A percentile compares a stretch with the other conserved stretches of the same genome.
Conservation (phyloP, 2,329 filamentous ascomycete species). For the Colletotrichum endophyticum region DNA sequence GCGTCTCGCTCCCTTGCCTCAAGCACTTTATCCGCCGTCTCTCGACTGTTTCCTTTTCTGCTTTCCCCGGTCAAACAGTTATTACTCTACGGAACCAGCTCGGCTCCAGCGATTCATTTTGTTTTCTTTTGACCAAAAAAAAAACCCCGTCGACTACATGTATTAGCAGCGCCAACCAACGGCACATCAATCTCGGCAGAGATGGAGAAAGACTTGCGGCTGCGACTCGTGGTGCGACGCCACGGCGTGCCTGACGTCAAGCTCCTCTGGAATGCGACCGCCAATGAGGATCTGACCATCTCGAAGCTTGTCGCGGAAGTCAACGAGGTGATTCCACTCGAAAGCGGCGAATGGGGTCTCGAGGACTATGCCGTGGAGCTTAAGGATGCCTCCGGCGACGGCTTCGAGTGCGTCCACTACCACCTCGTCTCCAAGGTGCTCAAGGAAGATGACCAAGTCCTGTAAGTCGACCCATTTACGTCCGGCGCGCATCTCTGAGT, state of each 20-base stretch:
- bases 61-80: background rate
- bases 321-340: conserved; percentile 81
- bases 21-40: background rate
- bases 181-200: background rate
- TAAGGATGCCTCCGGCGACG: conserved; percentile 52
- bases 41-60: background rate
- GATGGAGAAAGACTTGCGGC: conserved; percentile 60
- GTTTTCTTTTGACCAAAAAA: background rate
- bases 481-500: background rate
- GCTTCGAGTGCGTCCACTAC: conserved; percentile 89
- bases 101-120: background rate
- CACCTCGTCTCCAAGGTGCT: conserved; percentile 72
- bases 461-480: conserved; percentile 56
- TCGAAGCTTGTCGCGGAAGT: conserved; percentile 78
- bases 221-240: conserved; percentile 75
- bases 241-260: conserved; percentile 75
- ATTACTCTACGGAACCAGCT: background rate
- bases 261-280: conserved; percentile 72
- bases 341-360: conserved; percentile 81
- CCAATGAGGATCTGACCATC: conserved; percentile 68
- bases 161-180: background rate
- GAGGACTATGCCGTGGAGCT: conserved; percentile 91
- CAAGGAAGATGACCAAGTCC: conserved; percentile 82
- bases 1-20: background rate
- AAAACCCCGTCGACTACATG: background rate